phyloP scores from a whole-genome alignment of 2,329 filamentous ascomycete genomes.

The Colletotrichum sp. region DNA sequence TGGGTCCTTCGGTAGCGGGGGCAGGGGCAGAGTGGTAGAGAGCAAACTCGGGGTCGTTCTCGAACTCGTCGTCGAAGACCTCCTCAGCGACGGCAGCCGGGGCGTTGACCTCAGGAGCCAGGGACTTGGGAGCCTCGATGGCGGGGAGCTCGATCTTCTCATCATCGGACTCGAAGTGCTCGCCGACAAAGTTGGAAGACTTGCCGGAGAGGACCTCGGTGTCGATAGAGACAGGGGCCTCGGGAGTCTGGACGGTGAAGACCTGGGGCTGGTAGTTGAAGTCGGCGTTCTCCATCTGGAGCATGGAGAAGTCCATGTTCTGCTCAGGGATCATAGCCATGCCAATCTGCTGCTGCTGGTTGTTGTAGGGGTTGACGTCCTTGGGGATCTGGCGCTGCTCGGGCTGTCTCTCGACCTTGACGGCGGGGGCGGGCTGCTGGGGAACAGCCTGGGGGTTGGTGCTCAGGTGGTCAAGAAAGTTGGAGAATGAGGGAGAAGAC shows the following conservation, averaged over 20 bases:
- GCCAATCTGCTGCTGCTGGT: constrained; percentile 71
- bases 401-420: constrained; percentile 33
- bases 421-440: constrained; percentile 32
- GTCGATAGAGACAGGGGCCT: constrained; percentile 66
- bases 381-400: constrained; percentile 56
- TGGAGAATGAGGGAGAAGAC: constrained; percentile 81
- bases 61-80: constrained; percentile 60
- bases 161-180: constrained; percentile 46
- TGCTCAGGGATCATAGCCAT: constrained; percentile 87
- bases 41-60: constrained; percentile 66
- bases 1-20: constrained; percentile 26
- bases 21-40: constrained; percentile 57
- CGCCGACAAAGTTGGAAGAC: constrained; percentile 58
- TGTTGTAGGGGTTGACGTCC: constrained; percentile 67
- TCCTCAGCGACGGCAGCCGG: constrained; percentile 27
- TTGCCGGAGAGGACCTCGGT: constrained; percentile 74
- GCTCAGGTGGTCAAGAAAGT: constrained; percentile 76
- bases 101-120: constrained; percentile 30
- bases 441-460: constrained; percentile 56
- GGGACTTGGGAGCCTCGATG: constrained; percentile 51
- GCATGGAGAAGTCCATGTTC: constrained; percentile 74
- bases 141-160: constrained; percentile 63
- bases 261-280: constrained; percentile 73
- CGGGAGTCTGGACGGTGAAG: constrained; percentile 77
- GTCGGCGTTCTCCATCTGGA: constrained; percentile 60